Evolutionary conservation across 768 basidiomycete species (phyloP).

Genomic region (Rhodotorula toruloides): DNA sequence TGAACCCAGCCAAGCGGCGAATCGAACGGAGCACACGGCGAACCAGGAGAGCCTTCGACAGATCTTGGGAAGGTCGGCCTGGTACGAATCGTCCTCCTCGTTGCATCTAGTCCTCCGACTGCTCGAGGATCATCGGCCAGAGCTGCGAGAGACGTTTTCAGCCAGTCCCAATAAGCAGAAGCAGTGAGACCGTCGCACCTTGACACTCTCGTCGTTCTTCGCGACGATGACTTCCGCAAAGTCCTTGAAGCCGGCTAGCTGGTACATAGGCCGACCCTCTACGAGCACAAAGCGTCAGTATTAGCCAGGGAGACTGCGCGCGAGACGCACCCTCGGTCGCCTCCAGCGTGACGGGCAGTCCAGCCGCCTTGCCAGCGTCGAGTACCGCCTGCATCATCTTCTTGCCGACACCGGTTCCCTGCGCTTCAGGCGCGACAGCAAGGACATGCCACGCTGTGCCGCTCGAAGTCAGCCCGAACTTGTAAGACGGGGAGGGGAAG

Average conservation of each 20-base stretch:
- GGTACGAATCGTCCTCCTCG: not conserved
- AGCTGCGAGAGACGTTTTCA: not conserved
- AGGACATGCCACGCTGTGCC: not conserved
- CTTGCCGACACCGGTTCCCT: not conserved
- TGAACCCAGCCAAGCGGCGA: too few relatives aligned
- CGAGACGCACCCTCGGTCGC: not conserved
- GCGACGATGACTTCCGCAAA: not conserved
- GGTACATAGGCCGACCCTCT: not conserved
- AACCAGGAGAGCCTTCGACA: not conserved
- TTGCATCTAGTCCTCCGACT: not conserved
- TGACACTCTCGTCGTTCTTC: not conserved
- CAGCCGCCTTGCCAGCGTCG: not conserved
- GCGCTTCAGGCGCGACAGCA: not conserved
- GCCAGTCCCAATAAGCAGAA: not conserved
- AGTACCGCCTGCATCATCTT: not conserved
- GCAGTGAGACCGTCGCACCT: not conserved
- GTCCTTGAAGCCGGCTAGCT: not conserved
- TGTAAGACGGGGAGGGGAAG: not conserved
- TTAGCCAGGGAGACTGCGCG: not conserved
- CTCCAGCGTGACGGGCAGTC: not conserved
- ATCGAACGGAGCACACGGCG: too few relatives aligned
- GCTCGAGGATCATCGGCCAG: not conserved
- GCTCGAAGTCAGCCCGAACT: not conserved
- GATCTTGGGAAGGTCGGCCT: not conserved
- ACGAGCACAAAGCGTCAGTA: not conserved